Base-by-base conservation (phyloP, 768 basidiomycete species). In the Russula lepida region DNA sequence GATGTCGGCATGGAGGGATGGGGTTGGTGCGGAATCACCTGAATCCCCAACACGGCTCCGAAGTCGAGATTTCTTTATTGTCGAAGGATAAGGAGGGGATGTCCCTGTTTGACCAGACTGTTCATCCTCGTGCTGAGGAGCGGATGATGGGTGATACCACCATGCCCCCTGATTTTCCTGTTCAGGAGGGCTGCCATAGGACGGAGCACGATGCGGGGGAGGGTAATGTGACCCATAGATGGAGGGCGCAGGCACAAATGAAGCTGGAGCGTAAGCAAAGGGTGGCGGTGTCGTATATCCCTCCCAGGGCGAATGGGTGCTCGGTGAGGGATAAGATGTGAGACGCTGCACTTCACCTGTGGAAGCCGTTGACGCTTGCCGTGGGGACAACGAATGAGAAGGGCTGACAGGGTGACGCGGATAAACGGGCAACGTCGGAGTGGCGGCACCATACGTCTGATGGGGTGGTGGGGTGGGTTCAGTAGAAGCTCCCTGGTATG, bases 141-240 rank as follows among this genome's bases (percentile, higher is more conserved):
- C 48, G 1, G 39, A 23, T 1, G 65, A 68, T 2, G 75, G 37
- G 64, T 76, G 75, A 63, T 82, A 83, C 76, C 79, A 84, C 81
- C 81, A 83, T 2, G 74, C 70, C n/a, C 76, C 77, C 62, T 74
- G 78, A n/a, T 70, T 70, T 6, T 79, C 80, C n/a, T 70, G 68
- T 5, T 75, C 74, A 2, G 47, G 46, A 56, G 61, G 17, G 72
- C 62, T 19, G 69, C 66, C 11, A 66, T 53, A 66, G 67, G 76
- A 51, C 4, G 43, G 61, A n/a, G 71, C 30, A 63, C 75, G 78
- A 13, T 73, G 72, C 1, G 75, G 62, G 6, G 73, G 67, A 19
- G 71, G 53, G 60, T 75, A 79, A 27, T 73, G 80, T 11, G 74
- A 65, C 37, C 70, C 75, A 68, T 76, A 78, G 37, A 74, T 53